Conservation (phyloP, 371 early-diverging fungal genomes). For the Globomyces sp. region DNA sequence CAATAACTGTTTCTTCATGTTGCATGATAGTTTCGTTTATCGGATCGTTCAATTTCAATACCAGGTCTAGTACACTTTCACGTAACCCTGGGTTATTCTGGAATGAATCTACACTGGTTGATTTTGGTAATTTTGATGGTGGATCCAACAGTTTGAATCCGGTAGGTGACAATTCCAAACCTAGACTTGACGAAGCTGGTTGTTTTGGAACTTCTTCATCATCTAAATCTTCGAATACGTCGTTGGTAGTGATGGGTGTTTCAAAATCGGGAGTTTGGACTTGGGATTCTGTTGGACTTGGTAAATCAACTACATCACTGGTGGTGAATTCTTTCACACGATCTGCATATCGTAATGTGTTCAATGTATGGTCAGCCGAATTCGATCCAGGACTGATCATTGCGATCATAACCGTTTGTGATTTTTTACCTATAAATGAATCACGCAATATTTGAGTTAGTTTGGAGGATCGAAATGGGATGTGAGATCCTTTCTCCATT, state of each 20-base stretch:
- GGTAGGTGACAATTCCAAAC: too few relatives aligned
- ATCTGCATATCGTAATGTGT: constrained; percentile 59
- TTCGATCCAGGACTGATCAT: constrained; percentile 43
- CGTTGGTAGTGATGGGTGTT: neutral
- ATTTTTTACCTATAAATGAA: constrained; percentile 31
- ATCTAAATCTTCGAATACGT: neutral
- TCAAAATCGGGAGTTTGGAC: neutral
- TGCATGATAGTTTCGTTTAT: too few relatives aligned
- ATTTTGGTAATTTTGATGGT: too few relatives aligned
- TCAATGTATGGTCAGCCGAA: constrained; percentile 56
- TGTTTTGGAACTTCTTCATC: neutral
- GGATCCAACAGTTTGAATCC: too few relatives aligned
- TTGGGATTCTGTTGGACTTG: neutral
- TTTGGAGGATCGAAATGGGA: constrained; percentile 43
- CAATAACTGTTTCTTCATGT: too few relatives aligned
- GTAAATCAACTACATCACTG: neutral
- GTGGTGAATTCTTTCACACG: constrained; percentile 39
- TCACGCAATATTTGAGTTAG: constrained; percentile 46
- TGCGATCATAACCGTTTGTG: constrained; percentile 51
- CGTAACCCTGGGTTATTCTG: too few relatives aligned
- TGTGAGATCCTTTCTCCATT: constrained; percentile 17
- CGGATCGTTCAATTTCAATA: too few relatives aligned
- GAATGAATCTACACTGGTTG: too few relatives aligned
- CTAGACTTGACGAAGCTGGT: too few relatives aligned
- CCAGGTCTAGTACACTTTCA: too few relatives aligned